Base-by-base conservation (phyloP, 1,284 basidiomycete genomes). In the Irpex sp. region DNA sequence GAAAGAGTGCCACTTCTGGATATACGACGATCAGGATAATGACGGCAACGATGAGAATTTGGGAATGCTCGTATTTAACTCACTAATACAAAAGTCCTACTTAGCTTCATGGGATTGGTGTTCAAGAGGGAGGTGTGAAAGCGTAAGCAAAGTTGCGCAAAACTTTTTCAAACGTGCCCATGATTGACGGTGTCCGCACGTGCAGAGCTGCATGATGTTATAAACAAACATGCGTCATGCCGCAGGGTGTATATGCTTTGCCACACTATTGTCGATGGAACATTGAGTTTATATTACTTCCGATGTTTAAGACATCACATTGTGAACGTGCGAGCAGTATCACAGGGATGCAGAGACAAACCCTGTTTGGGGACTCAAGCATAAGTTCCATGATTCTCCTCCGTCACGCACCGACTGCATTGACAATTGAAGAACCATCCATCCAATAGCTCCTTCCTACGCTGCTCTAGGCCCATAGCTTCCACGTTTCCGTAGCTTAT, bases 401-500 rank as follows among this genome's bases (percentile, higher is more conserved):
- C 79, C 18, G 73, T 67, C 49, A 71, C 49, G 71, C 80, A 81
- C 13, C 78, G 76, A 32, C 76, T 74, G 54, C 80, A 81, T 43
- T 71, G 70, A 72, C 80, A 81, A 32, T 72, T 71, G 64, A 81
- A 81, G 71, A 78, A 81, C 80, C 80, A 81, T 18, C 80, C 77
- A 65, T 81, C 80, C 49, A 69, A 56, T 43, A 80, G 70, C 71
- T 78, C 76, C 70, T 75, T 74, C 68, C 73, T 76, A 20, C 80
- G 76, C 65, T 76, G 73, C 67, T 65, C 62, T 73, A 74, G 67
- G 9, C 62, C 64, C 78, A 81, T 77, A 45, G 63, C 65, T 54
- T 79, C 79, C 22, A 78, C 78, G 32, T 78, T 77, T n/a, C 80
- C 80, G 56, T 81, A 81, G 71, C 78, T 79, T 67, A 81, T 81